These are phyloP conservation scores for Neurospora sp. DNA, from an alignment of 495 filamentous ascomycete species.

Conservation along the genomic window DNA sequence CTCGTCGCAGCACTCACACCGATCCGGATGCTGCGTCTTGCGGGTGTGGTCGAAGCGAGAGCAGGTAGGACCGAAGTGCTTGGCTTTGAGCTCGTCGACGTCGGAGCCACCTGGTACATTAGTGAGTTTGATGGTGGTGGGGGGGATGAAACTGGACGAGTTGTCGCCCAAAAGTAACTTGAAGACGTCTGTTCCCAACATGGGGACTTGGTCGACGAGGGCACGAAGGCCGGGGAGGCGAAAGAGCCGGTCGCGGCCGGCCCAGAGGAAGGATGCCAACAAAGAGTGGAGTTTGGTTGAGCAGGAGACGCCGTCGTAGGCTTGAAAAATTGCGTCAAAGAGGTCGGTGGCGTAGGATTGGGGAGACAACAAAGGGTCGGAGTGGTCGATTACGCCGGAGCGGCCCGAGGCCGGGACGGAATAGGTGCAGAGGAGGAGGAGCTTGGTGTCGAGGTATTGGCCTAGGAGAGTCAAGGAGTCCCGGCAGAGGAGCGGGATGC, in stretches of 20 bases:
- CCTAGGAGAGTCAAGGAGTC: constrained; percentile 9
- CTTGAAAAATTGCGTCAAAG: neutral
- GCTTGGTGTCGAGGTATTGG: constrained; percentile 7
- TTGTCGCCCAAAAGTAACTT: constrained; percentile 3
- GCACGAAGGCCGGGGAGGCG: neutral
- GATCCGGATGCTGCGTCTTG: constrained; percentile 15
- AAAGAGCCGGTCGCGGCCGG: constrained; percentile 8
- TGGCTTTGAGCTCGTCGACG: neutral
- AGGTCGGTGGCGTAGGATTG: neutral
- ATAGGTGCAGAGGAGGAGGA: constrained; percentile 8
- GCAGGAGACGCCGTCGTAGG: neutral
- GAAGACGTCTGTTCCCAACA: constrained; percentile 6
- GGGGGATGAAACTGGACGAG: neutral
- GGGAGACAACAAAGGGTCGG: neutral
- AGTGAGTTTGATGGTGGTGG: neutral
- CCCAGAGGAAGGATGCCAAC: constrained; percentile 9
- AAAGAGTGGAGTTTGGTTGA: constrained; percentile 5
- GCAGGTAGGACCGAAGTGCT: neutral
- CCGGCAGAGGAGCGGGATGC: neutral
- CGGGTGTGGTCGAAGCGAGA: constrained; percentile 2
- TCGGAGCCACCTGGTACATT: neutral
- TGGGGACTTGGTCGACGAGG: neutral
- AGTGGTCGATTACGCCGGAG: neutral
- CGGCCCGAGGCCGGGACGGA: neutral
- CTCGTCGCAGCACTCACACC: constrained; percentile 9